phyloP scores from a whole-genome alignment of 2,329 filamentous ascomycete species.

The Sporothrix globosa region DNA sequence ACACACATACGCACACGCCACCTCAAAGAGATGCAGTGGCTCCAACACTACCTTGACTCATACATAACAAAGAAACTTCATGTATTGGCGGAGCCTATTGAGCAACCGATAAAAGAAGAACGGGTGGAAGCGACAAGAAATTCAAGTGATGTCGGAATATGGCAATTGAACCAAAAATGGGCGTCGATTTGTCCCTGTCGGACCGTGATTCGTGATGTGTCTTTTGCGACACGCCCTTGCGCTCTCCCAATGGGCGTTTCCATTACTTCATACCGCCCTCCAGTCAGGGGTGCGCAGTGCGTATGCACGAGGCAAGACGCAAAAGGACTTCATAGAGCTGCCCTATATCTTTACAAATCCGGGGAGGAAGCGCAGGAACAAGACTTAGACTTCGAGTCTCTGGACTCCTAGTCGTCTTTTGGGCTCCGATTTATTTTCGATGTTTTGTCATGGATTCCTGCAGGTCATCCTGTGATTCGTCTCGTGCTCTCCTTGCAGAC shows the following conservation, averaged over 20 bases:
- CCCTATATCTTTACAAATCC: background rate
- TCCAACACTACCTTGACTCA: constrained; percentile 5
- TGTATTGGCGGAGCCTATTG: background rate
- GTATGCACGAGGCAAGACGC: background rate
- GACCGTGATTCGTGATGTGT: background rate
- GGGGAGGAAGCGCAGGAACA: background rate
- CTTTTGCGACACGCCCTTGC: background rate
- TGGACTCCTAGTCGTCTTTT: background rate
- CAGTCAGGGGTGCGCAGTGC: background rate
- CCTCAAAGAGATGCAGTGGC: background rate
- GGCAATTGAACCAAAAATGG: background rate
- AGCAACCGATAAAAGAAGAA: background rate
- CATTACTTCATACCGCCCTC: constrained; percentile 27
- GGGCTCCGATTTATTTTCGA: constrained; percentile 21
- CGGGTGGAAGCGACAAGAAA: background rate
- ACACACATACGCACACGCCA: background rate
- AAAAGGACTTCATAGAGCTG: background rate
- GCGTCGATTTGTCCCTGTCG: background rate
- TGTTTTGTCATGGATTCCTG: constrained; percentile 3
- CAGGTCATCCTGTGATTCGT: background rate
- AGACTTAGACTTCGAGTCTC: background rate
- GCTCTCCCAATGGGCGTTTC: constrained; percentile 21
- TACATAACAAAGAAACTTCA: background rate
- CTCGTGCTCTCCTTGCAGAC: background rate
- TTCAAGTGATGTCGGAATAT: background rate